A percentile compares a stretch with the other conserved stretches of the same genome.
Evolutionary conservation across 164 flowering plant species (phyloP).

Genomic region (Malania oleifera): DNA sequence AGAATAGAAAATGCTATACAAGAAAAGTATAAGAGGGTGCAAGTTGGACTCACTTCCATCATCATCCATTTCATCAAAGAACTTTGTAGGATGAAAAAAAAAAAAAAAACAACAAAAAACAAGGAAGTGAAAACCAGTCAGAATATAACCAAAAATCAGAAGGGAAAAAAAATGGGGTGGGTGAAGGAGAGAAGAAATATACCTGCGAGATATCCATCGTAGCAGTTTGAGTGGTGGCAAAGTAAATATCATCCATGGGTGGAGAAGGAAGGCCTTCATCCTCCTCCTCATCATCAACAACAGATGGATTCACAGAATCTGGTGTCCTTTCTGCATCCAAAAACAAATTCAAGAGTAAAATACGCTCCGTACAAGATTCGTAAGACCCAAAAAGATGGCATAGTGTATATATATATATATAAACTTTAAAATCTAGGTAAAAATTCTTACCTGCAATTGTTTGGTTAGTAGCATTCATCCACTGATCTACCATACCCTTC

Average conservation of each 20-base stretch:
- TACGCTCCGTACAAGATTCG: neutral
- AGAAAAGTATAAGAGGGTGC: slow-evolving; percentile 6
- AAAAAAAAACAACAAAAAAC: slow-evolving; percentile 7
- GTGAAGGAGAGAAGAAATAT: neutral
- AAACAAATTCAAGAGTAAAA: neutral
- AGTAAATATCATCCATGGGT: slow-evolving; percentile 78
- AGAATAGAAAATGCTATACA: slow-evolving; percentile 18
- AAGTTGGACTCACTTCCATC: slow-evolving; percentile 80
- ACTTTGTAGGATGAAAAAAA: slow-evolving; percentile 31
- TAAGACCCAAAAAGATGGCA: neutral
- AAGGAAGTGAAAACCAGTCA: slow-evolving; percentile 25
- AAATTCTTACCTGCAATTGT: slow-evolving; percentile 36
- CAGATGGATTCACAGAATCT: slow-evolving; percentile 77
- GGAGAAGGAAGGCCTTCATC: slow-evolving; percentile 94
- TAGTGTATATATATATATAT: neutral
- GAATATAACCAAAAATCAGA: slow-evolving; percentile 1
- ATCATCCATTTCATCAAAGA: slow-evolving; percentile 96
- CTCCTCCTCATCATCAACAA: slow-evolving; percentile 48
- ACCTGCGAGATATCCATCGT: slow-evolving; percentile 78
- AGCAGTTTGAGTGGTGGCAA: slow-evolving; percentile 45
- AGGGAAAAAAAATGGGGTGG: slow-evolving; percentile 4
- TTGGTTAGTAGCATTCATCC: slow-evolving; percentile 52
- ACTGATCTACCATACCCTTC: slow-evolving; percentile 75
- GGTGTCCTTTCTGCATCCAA: slow-evolving; percentile 51
- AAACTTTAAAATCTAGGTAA: neutral